A percentile compares a stretch with the other conserved stretches of the same genome.
Evolutionary conservation across 768 basidiomycete genomes (phyloP).

Genomic region (Rhizopogon roseolus): DNA sequence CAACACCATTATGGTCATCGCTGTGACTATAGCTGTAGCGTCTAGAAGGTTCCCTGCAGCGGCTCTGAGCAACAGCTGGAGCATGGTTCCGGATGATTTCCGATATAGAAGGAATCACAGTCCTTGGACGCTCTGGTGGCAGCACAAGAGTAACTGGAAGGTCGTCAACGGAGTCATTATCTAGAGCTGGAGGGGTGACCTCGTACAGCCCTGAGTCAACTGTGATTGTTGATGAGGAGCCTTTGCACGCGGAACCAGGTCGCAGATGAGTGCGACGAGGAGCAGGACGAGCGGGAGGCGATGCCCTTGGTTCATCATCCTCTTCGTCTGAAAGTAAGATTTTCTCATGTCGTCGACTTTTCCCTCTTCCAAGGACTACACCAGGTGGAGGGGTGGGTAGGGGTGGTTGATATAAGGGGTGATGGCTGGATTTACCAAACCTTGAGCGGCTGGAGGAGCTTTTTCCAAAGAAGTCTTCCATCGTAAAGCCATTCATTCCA

Average conservation of each 20-base stretch:
- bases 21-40: conserved; percentile 47
- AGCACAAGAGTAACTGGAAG: conserved; percentile 10
- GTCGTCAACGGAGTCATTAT: conserved; percentile 8
- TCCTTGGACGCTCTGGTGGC: conserved; percentile 33
- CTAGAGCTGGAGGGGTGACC: conserved; percentile 8
- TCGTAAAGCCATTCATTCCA: conserved; percentile 72
- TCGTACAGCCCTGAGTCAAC: conserved; percentile 16
- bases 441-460: conserved; percentile 44
- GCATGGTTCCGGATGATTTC: conserved; percentile 83
- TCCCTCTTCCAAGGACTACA: conserved; percentile 55
- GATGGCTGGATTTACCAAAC: conserved; percentile 55
- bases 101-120: conserved; percentile 73
- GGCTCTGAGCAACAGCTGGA: conserved; percentile 49
- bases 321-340: conserved; percentile 49
- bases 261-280: conserved; percentile 11
- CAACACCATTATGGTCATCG: conserved; percentile 40
- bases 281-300: conserved; percentile 5
- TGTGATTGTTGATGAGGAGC: conserved; percentile 27
- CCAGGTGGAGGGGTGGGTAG: conserved; percentile 82
- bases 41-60: conserved; percentile 40
- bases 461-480: conserved; percentile 48
- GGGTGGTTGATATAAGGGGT: conserved; percentile 79
- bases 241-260: conserved; percentile 18
- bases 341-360: conserved; percentile 20
- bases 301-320: conserved; percentile 27